Percentiles rank a stretch among this genome's conserved stretches.
phyloP scores from a whole-genome alignment of 83 land plant species.

The Picea abies region DNA sequence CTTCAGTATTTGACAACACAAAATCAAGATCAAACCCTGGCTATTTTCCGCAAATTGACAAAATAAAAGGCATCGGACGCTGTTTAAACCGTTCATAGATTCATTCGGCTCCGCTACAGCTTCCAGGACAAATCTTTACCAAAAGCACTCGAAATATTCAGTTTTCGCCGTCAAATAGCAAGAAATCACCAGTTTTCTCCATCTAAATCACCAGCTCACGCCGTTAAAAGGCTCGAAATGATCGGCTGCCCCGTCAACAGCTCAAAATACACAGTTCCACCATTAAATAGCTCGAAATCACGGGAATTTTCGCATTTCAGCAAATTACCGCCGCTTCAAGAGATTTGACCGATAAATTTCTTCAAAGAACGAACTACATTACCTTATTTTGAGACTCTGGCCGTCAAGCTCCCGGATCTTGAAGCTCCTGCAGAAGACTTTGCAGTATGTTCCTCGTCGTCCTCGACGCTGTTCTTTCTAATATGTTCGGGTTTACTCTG shows the following conservation, averaged over 20 bases:
- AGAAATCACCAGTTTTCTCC: neutral
- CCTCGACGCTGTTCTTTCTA: conserved; percentile 6
- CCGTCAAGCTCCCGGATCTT: neutral
- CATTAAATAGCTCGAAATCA: neutral
- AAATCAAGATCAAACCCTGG: too few species aligned
- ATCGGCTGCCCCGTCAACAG: neutral
- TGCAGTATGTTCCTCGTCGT: neutral
- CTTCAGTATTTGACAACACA: neutral
- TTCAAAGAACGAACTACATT: too few species aligned
- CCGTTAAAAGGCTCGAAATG: neutral
- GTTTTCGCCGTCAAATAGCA: neutral
- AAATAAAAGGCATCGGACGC: neutral
- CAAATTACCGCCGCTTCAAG: neutral
- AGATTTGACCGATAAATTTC: conserved; percentile 7
- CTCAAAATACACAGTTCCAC: neutral
- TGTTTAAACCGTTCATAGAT: neutral
- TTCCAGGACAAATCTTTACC: neutral
- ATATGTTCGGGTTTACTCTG: neutral
- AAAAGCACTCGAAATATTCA: neutral
- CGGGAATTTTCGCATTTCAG: neutral
- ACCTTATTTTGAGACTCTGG: neutral
- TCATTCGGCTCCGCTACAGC: neutral
- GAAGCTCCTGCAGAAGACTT: neutral
- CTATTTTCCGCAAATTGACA: neutral
- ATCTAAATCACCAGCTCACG: neutral